Percentiles rank a stretch among this genome's conserved stretches.
Evolutionary conservation across 2,329 filamentous ascomycete species (phyloP).

Genomic region (Neofusicoccum cordaticola): DNA sequence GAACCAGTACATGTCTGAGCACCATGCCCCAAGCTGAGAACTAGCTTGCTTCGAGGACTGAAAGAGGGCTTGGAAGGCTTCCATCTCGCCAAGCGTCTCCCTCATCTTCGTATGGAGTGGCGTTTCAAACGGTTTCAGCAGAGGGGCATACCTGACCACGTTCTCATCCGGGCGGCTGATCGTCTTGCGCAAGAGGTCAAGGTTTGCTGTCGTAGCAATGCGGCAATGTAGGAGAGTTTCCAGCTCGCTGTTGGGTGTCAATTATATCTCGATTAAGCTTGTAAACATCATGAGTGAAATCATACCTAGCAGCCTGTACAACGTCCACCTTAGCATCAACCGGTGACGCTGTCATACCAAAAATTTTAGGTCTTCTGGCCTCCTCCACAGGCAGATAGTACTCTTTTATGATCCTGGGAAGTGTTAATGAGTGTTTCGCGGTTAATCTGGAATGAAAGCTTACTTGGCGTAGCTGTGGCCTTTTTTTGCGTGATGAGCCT

Average conservation of each 20-base stretch:
- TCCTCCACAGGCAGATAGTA: constrained; percentile 63
- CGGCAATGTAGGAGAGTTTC: constrained; percentile 75
- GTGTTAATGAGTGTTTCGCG: background rate
- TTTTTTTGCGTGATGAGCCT: constrained; percentile 94
- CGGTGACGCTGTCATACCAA: constrained; percentile 97
- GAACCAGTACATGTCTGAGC: constrained; percentile 77
- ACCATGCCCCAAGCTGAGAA: constrained; percentile 75
- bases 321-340: constrained; percentile 80
- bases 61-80: constrained; percentile 57
- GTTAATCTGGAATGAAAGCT: background rate
- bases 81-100: constrained; percentile 50
- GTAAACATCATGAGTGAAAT: constrained; percentile 11
- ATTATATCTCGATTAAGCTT: background rate
- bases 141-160: constrained; percentile 54
- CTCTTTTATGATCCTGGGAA: constrained; percentile 71
- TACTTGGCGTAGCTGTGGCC: constrained; percentile 76
- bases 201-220: constrained; percentile 73
- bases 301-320: constrained; percentile 57
- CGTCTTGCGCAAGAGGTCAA: constrained; percentile 56
- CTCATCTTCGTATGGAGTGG: constrained; percentile 60
- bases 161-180: constrained; percentile 61
- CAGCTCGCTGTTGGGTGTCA: constrained; percentile 49
- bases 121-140: constrained; percentile 59
- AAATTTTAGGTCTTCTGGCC: constrained; percentile 66
- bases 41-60: constrained; percentile 58